These are phyloP conservation scores for Solanum chiquidenum DNA, from an alignment of 257 asterid species.

Conservation along the genomic window DNA sequence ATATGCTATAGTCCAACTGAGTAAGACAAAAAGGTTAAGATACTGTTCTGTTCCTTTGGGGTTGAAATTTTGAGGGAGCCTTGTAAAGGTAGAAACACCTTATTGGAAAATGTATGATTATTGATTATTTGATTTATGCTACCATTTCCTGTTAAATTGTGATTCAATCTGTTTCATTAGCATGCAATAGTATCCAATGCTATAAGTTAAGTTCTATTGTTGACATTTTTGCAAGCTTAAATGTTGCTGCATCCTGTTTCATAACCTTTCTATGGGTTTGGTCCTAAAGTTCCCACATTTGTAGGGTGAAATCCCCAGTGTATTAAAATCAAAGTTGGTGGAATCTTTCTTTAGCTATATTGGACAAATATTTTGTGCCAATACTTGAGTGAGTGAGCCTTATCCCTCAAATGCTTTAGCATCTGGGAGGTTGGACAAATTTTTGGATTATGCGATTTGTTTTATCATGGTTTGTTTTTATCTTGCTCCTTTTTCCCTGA, in stretches of 20 bases:
- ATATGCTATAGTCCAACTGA: background rate
- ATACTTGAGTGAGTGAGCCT: background rate
- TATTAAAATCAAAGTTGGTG: background rate
- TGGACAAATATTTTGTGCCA: background rate
- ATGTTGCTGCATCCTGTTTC: background rate
- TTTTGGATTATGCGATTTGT: constrained; percentile 37
- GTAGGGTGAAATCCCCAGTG: background rate
- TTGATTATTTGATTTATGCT: background rate
- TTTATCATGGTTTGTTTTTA: constrained; percentile 47
- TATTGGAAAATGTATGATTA: background rate
- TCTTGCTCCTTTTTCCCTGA: constrained; percentile 47
- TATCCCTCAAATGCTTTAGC: constrained; percentile 13
- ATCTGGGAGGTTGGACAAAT: constrained; percentile 30
- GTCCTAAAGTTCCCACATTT: background rate
- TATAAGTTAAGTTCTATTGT: background rate
- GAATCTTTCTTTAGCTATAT: background rate
- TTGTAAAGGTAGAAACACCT: background rate
- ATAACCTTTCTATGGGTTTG: background rate
- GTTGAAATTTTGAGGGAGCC: background rate
- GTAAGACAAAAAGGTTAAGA: background rate
- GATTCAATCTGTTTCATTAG: background rate
- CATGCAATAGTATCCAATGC: background rate
- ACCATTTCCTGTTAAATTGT: background rate
- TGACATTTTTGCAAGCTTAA: background rate
- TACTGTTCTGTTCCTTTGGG: background rate